These are phyloP conservation scores for Leccinellum albellum DNA, from an alignment of 768 basidiomycete species.

Conservation along the genomic window DNA sequence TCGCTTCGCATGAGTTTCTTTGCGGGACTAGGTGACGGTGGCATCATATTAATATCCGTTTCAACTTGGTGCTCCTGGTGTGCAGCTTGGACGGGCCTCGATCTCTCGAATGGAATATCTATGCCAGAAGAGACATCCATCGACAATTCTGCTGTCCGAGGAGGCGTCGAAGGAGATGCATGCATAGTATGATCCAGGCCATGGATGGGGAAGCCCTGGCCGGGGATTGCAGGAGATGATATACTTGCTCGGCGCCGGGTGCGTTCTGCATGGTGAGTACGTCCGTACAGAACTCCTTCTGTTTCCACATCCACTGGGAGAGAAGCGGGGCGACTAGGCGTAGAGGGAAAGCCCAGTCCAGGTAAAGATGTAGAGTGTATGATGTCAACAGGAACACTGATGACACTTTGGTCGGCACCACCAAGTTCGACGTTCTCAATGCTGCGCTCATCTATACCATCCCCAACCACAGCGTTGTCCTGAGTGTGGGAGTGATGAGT, in stretches of 20 bases:
- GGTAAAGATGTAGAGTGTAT: conserved; percentile 36
- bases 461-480: neutral
- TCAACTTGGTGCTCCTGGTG: conserved; percentile 32
- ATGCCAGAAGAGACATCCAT: conserved; percentile 14
- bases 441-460: conserved; percentile 13
- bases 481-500: conserved; percentile 9
- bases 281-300: conserved; percentile 62
- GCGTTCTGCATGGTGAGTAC: conserved; percentile 58
- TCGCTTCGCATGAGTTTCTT: conserved; percentile 23
- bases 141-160: conserved; percentile 22
- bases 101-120: conserved; percentile 32
- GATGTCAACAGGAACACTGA: conserved; percentile 70
- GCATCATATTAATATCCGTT: conserved; percentile 41
- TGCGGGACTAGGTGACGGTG: conserved; percentile 48
- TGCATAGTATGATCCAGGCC: conserved; percentile 15
- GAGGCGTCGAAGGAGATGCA: conserved; percentile 21
- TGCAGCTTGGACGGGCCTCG: conserved; percentile 38
- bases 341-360: conserved; percentile 28
- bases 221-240: conserved; percentile 29
- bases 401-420: conserved; percentile 54
- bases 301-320: conserved; percentile 55
- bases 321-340: conserved; percentile 35
- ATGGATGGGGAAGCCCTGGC: conserved; percentile 37
- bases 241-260: conserved; percentile 33
- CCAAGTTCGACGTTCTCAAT: conserved; percentile 45